Percentiles rank a stretch among this genome's conserved stretches.
Conservation (phyloP, 345 rosid species). For the Eucalyptus microcorys region DNA sequence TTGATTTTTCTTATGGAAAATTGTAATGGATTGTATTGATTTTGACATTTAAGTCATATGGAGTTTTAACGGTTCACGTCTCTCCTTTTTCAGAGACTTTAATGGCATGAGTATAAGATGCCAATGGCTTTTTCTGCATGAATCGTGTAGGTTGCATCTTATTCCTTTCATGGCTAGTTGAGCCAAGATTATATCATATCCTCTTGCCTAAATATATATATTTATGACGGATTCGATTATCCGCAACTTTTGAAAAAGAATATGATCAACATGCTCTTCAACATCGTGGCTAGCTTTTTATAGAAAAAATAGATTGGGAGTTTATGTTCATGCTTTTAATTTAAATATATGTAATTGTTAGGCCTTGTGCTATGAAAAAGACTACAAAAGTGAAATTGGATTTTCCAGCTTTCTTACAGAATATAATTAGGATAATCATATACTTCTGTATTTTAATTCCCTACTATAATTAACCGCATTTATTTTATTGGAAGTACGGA, state of each 20-base stretch:
- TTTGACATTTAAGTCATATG: not conserved
- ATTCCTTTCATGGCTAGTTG: not conserved
- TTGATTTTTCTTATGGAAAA: not conserved
- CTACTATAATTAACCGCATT: not conserved
- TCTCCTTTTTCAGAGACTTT: not conserved
- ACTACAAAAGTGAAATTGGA: not conserved
- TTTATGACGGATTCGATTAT: not conserved
- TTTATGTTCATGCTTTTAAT: not conserved
- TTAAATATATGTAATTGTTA: not conserved
- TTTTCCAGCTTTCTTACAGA: not conserved
- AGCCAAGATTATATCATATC: not conserved
- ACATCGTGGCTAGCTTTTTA: not conserved
- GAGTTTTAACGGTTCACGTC: not conserved
- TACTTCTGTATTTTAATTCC: not conserved
- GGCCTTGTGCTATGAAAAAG: not conserved
- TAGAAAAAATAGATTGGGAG: not conserved
- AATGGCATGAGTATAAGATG: not conserved
- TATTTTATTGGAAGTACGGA: not conserved
- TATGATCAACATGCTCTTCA: not conserved
- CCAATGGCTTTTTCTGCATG: not conserved
- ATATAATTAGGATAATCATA: not conserved
- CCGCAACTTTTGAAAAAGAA: not conserved
- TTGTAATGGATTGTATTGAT: not conserved
- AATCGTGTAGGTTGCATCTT: not conserved
- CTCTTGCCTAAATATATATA: not conserved